Percentiles rank a stretch among this genome's conserved stretches.
phyloP scores from a whole-genome alignment of 208 protist species.

The Trypanosoma rangeli region DNA sequence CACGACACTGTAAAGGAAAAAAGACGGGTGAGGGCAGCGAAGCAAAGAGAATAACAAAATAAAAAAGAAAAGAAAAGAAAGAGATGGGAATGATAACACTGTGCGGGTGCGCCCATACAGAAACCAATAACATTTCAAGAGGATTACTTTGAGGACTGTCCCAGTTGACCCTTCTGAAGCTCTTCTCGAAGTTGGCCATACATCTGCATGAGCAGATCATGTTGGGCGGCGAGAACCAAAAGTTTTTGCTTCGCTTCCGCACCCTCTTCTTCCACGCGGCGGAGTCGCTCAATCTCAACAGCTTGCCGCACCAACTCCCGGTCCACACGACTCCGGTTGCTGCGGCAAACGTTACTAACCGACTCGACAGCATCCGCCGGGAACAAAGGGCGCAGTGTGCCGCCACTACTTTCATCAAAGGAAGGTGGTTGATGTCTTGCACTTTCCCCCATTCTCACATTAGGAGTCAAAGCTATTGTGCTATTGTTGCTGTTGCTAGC shows the following conservation, averaged over 20 bases:
- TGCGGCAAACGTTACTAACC: constrained; percentile 1
- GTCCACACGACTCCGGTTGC: constrained; percentile 43
- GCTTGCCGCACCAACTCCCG: constrained; percentile 74
- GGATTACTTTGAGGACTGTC: not conserved
- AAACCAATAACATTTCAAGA: not conserved
- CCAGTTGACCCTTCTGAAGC: constrained; percentile 10
- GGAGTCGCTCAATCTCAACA: constrained; percentile 67
- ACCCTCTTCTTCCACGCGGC: constrained; percentile 29
- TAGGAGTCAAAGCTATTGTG: not conserved
- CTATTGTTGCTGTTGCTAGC: not conserved
- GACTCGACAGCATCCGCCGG: constrained; percentile 4
- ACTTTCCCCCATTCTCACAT: not conserved
- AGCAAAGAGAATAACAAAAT: too few relatives aligned
- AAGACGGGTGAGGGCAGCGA: too few relatives aligned
- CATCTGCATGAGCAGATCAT: constrained; percentile 79
- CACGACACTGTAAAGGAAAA: not conserved
- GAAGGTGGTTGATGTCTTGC: not conserved
- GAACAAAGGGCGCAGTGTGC: constrained; percentile 3
- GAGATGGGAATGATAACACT: constrained; percentile 6
- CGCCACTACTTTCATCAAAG: not conserved
- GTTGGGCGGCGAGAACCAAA: constrained; percentile 40
- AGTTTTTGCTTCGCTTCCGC: constrained; percentile 32
- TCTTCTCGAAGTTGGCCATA: constrained; percentile 81
- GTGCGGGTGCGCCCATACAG: not conserved
- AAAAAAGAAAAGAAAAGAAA: constrained; percentile 11